A percentile compares a stretch with the other conserved stretches of the same genome.
phyloP scores from a whole-genome alignment of 2,329 filamentous ascomycete species.

The Septoria petroselini region DNA sequence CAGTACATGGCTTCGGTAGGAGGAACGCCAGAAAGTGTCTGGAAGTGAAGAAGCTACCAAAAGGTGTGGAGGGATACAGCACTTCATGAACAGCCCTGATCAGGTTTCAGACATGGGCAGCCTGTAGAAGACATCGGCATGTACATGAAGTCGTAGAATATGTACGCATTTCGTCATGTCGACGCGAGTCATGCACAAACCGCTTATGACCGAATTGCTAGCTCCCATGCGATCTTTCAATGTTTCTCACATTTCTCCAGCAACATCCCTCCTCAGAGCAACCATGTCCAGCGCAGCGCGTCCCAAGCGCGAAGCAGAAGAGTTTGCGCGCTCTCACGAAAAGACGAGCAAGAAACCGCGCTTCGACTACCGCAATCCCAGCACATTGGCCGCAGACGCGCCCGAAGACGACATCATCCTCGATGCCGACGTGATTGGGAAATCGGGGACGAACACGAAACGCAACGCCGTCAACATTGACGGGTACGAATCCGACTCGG shows the following conservation, averaged over 20 bases:
- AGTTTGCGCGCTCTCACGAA: constrained; percentile 69
- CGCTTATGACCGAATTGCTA: constrained; percentile 1
- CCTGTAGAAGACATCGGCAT: background rate
- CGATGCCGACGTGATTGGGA: constrained; percentile 88
- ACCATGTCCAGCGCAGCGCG: constrained; percentile 53
- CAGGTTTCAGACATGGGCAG: background rate
- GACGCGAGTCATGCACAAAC: constrained; percentile 1
- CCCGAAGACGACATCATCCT: constrained; percentile 67
- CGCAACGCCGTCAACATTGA: constrained; percentile 94
- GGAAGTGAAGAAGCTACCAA: too few relatives aligned
- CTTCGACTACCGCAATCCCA: constrained; percentile 94
- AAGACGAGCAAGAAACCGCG: constrained; percentile 79
- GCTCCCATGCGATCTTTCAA: background rate
- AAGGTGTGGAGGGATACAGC: too few relatives aligned
- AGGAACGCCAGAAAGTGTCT: too few relatives aligned
- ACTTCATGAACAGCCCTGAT: too few relatives aligned
- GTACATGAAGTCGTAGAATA: background rate
- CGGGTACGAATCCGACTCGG: constrained; percentile 90
- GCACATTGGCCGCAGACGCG: constrained; percentile 79
- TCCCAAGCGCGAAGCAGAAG: constrained; percentile 79
- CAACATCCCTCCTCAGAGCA: background rate
- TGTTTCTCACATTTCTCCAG: background rate
- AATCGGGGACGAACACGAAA: constrained; percentile 68
- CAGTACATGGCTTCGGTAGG: too few relatives aligned
- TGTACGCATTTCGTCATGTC: too few relatives aligned